Base-by-base conservation (phyloP, 2,329 filamentous ascomycete genomes). In the Juglanconis oblonga region DNA sequence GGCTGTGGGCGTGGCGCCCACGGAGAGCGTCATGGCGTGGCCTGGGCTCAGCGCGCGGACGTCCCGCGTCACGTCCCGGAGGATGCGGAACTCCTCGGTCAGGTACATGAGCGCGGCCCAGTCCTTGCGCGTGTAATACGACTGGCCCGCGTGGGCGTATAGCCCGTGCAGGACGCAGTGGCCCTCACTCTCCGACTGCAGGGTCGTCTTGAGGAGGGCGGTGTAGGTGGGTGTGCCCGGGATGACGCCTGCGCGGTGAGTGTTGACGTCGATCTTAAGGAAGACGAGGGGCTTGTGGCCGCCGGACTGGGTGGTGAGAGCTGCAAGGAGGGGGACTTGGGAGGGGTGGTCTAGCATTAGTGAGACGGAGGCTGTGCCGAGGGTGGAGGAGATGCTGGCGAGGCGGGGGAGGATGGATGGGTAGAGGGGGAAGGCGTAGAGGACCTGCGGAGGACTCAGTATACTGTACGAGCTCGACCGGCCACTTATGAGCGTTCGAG, bases 1-100 rank as follows among this genome's bases (percentile, higher is more conserved):
- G 1, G 87, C 85, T 0, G 90, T 92, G 0, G 91, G 91, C 17
- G 90, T 91, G 0, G 91, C 90, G 5, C 91, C 91, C 0, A 92
- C 87, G 0, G 87, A 90, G 3, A 94, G 76, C 0, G 86, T 77
- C 14, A 83, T 71, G 7, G 47, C 36, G 49, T 67, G 67, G 1
- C 54, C 58, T 1, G 69, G 67, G 51, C 62, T 73, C 66, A 67
- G 71, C 55, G 57, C 66, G 52, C 70, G 74, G 58, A 77, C 73
- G 0, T 67, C 64, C n/a, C 66, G 58, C 0, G 81, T 77, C 0
- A 82, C 85, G 5, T 71, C 66, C 57, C 79, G 72, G 5, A 87
- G 71, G 5, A 79, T 80, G 29, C 75, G 69, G 49, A 92, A 80
- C 73, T 93, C 90, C 8, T 75, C 75, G 1, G 78, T 77, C 9